A percentile compares a stretch with the other conserved stretches of the same genome.
Conservation (phyloP, 2,329 filamentous ascomycete species). For the Fusarium abutilonis region DNA sequence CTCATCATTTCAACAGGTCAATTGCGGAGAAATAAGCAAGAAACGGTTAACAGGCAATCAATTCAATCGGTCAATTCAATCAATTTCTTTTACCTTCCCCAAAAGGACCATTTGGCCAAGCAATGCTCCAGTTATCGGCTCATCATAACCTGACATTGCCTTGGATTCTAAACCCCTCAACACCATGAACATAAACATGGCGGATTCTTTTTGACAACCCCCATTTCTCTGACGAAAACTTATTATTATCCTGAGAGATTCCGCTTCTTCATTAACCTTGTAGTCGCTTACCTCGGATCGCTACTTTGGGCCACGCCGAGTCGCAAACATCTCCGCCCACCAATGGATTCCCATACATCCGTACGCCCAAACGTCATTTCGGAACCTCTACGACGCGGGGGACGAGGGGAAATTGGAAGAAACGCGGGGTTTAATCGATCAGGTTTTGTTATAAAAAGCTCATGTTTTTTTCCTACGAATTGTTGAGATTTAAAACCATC, state of each 20-base stretch:
- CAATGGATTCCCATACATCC: constrained; percentile 32
- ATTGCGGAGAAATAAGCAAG: not conserved
- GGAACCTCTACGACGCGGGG: constrained; percentile 31
- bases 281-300: constrained; percentile 36
- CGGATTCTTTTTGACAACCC: constrained; percentile 35
- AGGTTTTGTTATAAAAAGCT: constrained; percentile 27
- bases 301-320: constrained; percentile 37
- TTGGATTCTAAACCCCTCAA: constrained; percentile 26
- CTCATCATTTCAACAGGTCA: not conserved
- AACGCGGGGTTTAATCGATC: constrained; percentile 26
- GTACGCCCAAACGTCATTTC: constrained; percentile 38
- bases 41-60: not conserved
- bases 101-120: constrained; percentile 15
- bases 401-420: constrained; percentile 18
- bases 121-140: constrained; percentile 13
- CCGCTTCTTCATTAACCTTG: constrained; percentile 9
- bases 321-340: constrained; percentile 28
- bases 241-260: constrained; percentile 25
- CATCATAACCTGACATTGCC: constrained; percentile 29
- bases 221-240: constrained; percentile 36
- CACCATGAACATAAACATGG: constrained; percentile 34
- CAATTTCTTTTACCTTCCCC: not conserved
- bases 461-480: constrained; percentile 17
- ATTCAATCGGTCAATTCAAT: not conserved
- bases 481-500: constrained; percentile 17